Evolutionary conservation across 495 filamentous ascomycete species (phyloP).

Genomic region (Tuber calosporum): DNA sequence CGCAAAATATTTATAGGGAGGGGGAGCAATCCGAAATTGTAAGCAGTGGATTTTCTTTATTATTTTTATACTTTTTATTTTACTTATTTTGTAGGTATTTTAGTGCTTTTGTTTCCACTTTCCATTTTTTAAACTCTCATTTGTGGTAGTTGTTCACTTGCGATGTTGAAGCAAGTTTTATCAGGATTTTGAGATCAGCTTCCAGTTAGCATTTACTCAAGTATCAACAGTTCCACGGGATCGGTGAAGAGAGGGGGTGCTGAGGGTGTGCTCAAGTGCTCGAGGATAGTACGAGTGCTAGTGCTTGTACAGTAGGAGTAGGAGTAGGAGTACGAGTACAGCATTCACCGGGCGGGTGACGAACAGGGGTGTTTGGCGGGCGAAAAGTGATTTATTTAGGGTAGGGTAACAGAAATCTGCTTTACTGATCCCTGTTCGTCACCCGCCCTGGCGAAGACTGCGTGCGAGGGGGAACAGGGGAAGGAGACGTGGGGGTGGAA

Average conservation of each 20-base stretch:
- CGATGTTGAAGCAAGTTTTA: background rate
- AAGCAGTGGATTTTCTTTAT: background rate
- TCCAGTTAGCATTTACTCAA: background rate
- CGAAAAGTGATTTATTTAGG: too few relatives aligned
- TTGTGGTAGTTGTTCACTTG: background rate
- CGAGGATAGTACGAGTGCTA: too few relatives aligned
- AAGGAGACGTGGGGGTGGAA: background rate
- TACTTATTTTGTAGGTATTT: conserved; percentile 1
- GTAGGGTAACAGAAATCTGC: too few relatives aligned
- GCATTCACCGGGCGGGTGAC: too few relatives aligned
- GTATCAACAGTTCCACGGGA: background rate
- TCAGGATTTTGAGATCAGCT: background rate
- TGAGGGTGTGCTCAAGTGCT: too few relatives aligned
- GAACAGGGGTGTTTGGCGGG: too few relatives aligned
- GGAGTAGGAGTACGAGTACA: too few relatives aligned
- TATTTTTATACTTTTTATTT: background rate
- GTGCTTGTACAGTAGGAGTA: too few relatives aligned
- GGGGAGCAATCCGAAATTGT: conserved; percentile 6
- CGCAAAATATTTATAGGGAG: background rate
- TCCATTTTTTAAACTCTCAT: background rate
- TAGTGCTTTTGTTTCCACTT: background rate
- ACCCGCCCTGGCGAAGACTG: too few relatives aligned
- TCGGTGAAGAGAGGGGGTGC: background rate
- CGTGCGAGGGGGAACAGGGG: background rate
- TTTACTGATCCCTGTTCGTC: too few relatives aligned